A percentile compares a stretch with the other conserved stretches of the same genome.
Conservation (phyloP, 257 asterid species). For the Leptodermis oblonga region DNA sequence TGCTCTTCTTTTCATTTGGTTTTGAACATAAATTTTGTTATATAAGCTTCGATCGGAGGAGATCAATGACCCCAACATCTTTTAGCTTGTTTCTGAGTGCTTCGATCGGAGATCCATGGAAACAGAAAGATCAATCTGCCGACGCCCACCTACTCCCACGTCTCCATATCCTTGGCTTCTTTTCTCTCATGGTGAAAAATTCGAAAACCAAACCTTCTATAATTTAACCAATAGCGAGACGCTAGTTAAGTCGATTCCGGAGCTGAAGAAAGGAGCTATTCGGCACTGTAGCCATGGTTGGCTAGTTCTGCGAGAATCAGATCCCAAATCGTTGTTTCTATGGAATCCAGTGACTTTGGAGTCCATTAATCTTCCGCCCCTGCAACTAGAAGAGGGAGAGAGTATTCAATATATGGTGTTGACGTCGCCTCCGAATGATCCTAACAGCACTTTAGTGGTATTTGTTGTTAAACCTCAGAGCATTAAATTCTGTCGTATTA, state of each 20-base stretch:
- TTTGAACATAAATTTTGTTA: no score
- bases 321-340: neutral
- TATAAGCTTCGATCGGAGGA: no score
- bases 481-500: neutral
- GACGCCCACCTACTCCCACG: neutral
- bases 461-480: neutral
- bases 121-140: neutral
- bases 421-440: neutral
- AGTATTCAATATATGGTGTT: neutral
- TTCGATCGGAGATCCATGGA: no score
- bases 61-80: no score
- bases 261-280: neutral
- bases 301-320: neutral
- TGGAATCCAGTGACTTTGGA: slow-evolving; percentile 7
- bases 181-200: neutral
- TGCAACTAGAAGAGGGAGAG: neutral
- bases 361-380: neutral
- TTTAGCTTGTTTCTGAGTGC: no score
- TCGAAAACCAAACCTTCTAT: neutral
- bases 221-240: neutral
- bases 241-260: neutral
- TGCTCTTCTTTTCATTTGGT: no score
- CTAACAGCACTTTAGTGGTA: neutral
- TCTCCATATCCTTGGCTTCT: neutral
- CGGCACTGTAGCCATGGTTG: neutral